Evolutionary conservation across 352 stramenopile species (phyloP), one percentile per base, ranked within the genome.

Genomic region (Phytophthora pistaciae): DNA sequence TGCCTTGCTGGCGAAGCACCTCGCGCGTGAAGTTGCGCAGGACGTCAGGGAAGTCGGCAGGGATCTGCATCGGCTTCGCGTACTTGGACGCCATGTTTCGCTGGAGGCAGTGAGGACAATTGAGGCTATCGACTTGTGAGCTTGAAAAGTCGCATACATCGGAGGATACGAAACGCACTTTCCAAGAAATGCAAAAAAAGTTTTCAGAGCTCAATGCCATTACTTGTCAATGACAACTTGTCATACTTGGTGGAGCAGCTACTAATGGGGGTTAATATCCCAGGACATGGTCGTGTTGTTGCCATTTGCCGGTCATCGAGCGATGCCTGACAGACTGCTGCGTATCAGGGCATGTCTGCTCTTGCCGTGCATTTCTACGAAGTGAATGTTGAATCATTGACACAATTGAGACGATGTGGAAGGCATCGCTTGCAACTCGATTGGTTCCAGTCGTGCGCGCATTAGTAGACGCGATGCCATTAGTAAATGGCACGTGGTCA

Each of bases 11-110:
- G 20, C 90, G 87, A 60, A 97, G 66, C 46, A 95, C 83, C 46
- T 97, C 90, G 25, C 91, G 88, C 18, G 91, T 81, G 57, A 97
- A 93, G 50, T 81, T 83, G 23, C 86, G 84, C 65, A 97, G 65
- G 42, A 94, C 63, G 23, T 92, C 85, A 9, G 87, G 85, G 50
- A 97, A 95, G 14, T 90, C 84, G 6, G 58, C 60, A 21, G 88
- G 90, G 52, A 96, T 76, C 50, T 91, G 84, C 57, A 96, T 84
- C 16, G 81, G 76, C 76, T 96, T 96, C 44, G 89, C 85, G 33
- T 95, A 96, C 74, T 91, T 93, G 62, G 87, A 95, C 40, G 91
- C 84, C 87, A 97, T 95, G 9, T 16, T 65, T 36, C 7, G 40
- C n/a, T n/a, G 16, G 16, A 36, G 0, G 25, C 20, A 52, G 42